Conservation (phyloP, 2,329 filamentous ascomycete species). For the Ilyonectria mors-panacis region DNA sequence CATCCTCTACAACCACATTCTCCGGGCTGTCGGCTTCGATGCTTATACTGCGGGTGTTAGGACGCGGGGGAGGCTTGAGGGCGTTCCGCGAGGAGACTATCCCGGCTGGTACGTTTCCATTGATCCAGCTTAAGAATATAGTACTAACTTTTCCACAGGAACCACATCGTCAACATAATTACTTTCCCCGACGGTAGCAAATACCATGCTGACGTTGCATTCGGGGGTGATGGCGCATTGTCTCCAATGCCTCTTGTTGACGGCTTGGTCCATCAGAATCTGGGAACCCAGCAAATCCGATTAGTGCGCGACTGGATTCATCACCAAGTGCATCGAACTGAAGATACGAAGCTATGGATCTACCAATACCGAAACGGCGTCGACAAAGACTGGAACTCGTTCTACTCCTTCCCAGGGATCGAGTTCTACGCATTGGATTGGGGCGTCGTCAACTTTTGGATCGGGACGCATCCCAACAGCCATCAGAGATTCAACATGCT, state of each 20-base stretch:
- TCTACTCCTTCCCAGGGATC: constrained; percentile 76
- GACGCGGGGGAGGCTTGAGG: constrained; percentile 57
- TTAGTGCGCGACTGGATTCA: constrained; percentile 65
- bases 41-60: constrained; percentile 71
- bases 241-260: constrained; percentile 68
- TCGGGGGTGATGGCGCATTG: constrained; percentile 75
- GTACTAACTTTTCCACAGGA: constrained; percentile 40
- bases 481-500: constrained; percentile 70
- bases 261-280: constrained; percentile 59
- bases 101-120: constrained; percentile 60
- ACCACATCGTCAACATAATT: constrained; percentile 75
- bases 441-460: constrained; percentile 71
- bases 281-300: constrained; percentile 70
- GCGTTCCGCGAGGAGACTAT: constrained; percentile 60
- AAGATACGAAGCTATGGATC: constrained; percentile 70
- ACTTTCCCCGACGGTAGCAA: constrained; percentile 63
- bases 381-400: constrained; percentile 69
- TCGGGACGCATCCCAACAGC: constrained; percentile 62
- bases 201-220: constrained; percentile 74
- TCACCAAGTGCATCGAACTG: constrained; percentile 52
- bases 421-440: constrained; percentile 71
- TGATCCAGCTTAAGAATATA: not conserved
- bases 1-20: constrained; percentile 68
- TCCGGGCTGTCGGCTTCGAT: constrained; percentile 65
- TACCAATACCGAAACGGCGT: constrained; percentile 70